Conservation (phyloP, 2,329 filamentous ascomycete species). For the Domatiomyces catenatus region DNA sequence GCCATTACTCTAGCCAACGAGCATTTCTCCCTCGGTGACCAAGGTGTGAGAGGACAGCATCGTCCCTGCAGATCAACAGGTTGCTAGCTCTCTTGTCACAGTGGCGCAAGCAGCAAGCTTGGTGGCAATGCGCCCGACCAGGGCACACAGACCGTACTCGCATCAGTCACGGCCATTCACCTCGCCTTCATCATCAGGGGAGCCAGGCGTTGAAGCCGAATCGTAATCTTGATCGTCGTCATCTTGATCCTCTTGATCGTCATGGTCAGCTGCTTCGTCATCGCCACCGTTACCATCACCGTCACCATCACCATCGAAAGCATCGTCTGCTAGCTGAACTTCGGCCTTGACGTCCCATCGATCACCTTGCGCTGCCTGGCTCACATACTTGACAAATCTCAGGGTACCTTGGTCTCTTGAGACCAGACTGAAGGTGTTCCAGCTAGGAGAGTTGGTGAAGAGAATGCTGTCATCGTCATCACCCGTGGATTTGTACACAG, state of each 20-base stretch:
- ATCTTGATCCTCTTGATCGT: constrained; percentile 11
- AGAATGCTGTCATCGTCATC: constrained; percentile 61
- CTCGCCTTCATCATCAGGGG: neutral
- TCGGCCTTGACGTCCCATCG: constrained; percentile 78
- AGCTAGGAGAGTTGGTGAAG: constrained; percentile 53
- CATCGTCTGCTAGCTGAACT: constrained; percentile 33
- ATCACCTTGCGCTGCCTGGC: constrained; percentile 65
- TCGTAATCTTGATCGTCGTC: constrained; percentile 11
- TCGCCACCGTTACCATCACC: constrained; percentile 8
- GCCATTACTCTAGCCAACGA: too few species aligned
- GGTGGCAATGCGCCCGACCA: too few species aligned
- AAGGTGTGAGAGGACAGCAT: neutral
- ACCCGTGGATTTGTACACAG: constrained; percentile 62
- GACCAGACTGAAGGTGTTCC: constrained; percentile 88
- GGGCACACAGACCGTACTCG: neutral
- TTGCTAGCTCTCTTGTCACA: too few species aligned
- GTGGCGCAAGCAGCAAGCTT: too few species aligned
- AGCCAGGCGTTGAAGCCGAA: neutral
- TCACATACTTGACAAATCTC: constrained; percentile 94
- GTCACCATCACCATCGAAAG: constrained; percentile 13
- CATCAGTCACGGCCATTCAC: neutral
- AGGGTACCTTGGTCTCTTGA: constrained; percentile 72
- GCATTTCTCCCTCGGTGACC: neutral
- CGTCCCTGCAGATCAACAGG: too few species aligned
- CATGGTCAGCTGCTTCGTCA: constrained; percentile 11